Conservation (phyloP, 2,329 filamentous ascomycete genomes). For the Fusarium lyarnte region DNA sequence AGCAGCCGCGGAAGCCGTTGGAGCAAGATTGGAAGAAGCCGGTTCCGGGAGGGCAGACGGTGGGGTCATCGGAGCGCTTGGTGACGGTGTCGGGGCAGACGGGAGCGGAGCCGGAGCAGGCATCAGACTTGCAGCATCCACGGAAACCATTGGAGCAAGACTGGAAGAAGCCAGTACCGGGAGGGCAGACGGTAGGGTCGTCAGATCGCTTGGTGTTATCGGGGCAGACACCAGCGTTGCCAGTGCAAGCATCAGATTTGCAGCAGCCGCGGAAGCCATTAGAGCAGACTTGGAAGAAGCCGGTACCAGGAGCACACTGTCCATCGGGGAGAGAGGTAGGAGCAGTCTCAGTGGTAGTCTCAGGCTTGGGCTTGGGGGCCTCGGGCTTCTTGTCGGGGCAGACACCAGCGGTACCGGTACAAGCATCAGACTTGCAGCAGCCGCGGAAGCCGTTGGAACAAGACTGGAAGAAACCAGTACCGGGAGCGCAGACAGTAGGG, state of each 20-base stretch:
- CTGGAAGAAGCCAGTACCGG: constrained; percentile 10
- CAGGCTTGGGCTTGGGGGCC: not conserved
- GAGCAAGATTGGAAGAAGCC: constrained; percentile 13
- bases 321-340: not conserved
- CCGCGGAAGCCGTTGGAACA: constrained; percentile 23
- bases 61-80: constrained; percentile 2
- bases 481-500: constrained; percentile 1
- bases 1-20: constrained; percentile 24
- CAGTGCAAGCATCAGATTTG: constrained; percentile 20
- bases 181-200: constrained; percentile 11
- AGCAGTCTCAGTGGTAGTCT: not conserved
- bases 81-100: not conserved
- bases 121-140: constrained; percentile 14
- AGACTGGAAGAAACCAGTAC: constrained; percentile 20
- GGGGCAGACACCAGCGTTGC: constrained; percentile 7
- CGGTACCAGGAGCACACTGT: not conserved
- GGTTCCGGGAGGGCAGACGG: constrained; percentile 12
- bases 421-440: constrained; percentile 26
- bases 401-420: not conserved
- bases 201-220: constrained; percentile 2
- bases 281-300: constrained; percentile 19
- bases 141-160: constrained; percentile 25
- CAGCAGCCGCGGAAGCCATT: constrained; percentile 28
- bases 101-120: not conserved
- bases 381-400: not conserved